Evolutionary conservation across 495 filamentous ascomycete species (phyloP), one percentile per base, ranked within the genome.

Genomic region (Podospora bellae-mahoneyi): DNA sequence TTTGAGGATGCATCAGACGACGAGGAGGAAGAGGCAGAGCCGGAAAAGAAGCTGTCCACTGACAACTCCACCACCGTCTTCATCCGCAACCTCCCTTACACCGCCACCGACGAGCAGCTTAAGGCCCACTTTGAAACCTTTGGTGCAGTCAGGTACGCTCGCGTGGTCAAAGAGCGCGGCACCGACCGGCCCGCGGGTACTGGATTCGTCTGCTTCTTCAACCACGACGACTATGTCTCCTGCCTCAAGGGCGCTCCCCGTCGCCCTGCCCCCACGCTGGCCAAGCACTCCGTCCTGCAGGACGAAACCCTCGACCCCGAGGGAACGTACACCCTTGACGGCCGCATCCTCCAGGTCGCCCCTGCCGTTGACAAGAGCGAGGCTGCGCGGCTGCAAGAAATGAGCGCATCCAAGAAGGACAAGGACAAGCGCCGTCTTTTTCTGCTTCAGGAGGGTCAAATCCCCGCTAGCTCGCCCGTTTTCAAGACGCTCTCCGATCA

Each of bases 371-470:
- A 88, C 78, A 90, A 90, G 75, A 83, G 86, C 55, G 88, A 93
- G 77, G 95, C 95, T 20, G 78, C 80, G 19, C 88, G 90, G 30
- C 86, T 98, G 18, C 87, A 90, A 39, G 86, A 90, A 61, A 88
- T 89, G 55, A 88, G 90, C 62, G 81, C 81, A 10, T 85, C 84
- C 10, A 85, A 88, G 68, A 90, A 88, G 27, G 88, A 94, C 68
- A 90, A 89, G 71, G 95, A 99, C 79, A 98, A 94, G 78, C 87
- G 95, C n/a, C 89, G 91, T 32, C 84, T 98, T 3, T 99, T 92
- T 78, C 87, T 99, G 4, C 84, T 99, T 19, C 85, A 86, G 16
- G 95, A 99, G 78, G 95, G 95, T 34, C 89, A 89, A 6, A 90
- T 99, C 64, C 77, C 90, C 1, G 78, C 83, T 7, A 87, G 87